Conservation (phyloP, 2,329 filamentous ascomycete species). For the Drechslerella coelobrocha region DNA sequence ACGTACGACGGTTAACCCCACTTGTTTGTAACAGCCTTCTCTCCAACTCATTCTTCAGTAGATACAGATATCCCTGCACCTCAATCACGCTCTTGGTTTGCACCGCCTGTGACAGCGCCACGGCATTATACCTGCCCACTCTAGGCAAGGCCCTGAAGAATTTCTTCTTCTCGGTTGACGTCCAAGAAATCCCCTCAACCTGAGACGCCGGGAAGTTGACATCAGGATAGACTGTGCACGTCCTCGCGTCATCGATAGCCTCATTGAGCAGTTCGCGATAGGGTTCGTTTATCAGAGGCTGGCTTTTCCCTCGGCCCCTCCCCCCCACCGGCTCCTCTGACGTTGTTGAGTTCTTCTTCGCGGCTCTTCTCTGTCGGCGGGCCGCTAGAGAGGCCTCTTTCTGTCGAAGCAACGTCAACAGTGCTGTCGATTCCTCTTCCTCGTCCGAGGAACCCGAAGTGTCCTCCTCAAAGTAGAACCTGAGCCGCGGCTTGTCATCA, state of each 20-base stretch:
- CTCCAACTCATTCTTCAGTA: slow-evolving; percentile 19
- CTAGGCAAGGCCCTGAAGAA: slow-evolving; percentile 43
- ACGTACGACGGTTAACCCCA: slow-evolving; percentile 6
- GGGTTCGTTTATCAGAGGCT: slow-evolving; percentile 29
- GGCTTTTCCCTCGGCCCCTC: slow-evolving; percentile 22
- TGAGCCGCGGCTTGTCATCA: slow-evolving; percentile 8
- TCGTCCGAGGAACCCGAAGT: slow-evolving; percentile 19
- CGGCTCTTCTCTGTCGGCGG: slow-evolving; percentile 22
- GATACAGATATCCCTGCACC: slow-evolving; percentile 39
- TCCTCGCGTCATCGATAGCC: slow-evolving; percentile 40
- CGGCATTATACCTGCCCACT: slow-evolving; percentile 31
- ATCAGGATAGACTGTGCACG: slow-evolving; percentile 35
- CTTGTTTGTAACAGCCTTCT: neutral
- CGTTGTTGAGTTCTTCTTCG: neutral
- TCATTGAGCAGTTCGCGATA: slow-evolving; percentile 46
- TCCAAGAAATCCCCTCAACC: slow-evolving; percentile 27
- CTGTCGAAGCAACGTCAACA: slow-evolving; percentile 21
- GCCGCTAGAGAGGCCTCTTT: slow-evolving; percentile 32
- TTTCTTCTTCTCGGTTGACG: slow-evolving; percentile 25
- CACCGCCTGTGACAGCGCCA: slow-evolving; percentile 27
- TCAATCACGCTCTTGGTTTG: slow-evolving; percentile 41
- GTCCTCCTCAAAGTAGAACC: slow-evolving; percentile 38
- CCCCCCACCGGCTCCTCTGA: neutral
- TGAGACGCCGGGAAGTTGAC: slow-evolving; percentile 12
- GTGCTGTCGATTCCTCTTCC: slow-evolving; percentile 30